These are phyloP conservation scores for Mycena amicta DNA, from an alignment of 768 basidiomycete genomes.

Conservation along the genomic window DNA sequence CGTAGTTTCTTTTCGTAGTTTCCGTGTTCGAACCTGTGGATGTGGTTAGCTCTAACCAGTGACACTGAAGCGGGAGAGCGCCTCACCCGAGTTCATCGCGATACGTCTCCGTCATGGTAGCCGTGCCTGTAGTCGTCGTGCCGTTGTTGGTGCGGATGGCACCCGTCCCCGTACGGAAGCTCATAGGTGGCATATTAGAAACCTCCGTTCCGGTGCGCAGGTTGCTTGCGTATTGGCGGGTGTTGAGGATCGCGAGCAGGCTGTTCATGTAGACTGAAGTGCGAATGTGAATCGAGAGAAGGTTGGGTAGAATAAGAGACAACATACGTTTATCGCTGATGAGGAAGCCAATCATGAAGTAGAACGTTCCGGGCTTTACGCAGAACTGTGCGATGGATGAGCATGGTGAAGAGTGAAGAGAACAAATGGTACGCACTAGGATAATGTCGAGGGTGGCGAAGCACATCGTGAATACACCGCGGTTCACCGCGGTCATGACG, in stretches of 20 bases:
- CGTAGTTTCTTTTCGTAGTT: no score
- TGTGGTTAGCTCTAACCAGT: no score
- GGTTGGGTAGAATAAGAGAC: not conserved
- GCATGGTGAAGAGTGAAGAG: not conserved
- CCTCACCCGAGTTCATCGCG: no score
- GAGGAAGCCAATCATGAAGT: slow-evolving; percentile 4
- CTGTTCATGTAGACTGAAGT: not conserved
- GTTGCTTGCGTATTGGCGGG: not conserved
- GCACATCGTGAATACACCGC: no score
- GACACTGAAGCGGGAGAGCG: no score
- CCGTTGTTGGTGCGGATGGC: no score
- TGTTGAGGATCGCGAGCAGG: not conserved
- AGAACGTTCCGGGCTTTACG: not conserved
- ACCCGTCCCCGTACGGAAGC: no score
- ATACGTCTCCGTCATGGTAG: no score
- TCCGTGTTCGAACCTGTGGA: no score
- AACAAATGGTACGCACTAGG: not conserved
- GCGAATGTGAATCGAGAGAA: not conserved
- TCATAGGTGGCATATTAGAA: no score
- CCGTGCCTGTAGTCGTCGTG: no score
- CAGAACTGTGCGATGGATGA: not conserved
- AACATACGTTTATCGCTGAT: not conserved
- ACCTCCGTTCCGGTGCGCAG: no score
- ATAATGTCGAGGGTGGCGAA: slow-evolving; percentile 2
- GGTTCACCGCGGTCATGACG: slow-evolving; percentile 5